Conservation (phyloP, 345 rosid species). For the Eucalyptus marginata region DNA sequence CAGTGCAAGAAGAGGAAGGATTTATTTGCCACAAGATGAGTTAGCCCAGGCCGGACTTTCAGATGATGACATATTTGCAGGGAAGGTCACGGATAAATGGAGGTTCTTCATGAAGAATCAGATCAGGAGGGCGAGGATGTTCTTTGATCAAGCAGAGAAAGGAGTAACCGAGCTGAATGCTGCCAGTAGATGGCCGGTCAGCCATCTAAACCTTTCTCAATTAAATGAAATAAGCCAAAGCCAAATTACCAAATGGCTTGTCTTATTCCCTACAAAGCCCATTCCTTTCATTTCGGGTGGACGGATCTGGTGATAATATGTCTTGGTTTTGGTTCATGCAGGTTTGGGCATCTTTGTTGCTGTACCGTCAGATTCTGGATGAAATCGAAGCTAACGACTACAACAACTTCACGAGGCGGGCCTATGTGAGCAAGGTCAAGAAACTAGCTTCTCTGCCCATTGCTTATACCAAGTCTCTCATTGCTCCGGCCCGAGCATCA, state of each 20-base stretch:
- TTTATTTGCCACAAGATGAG: slow-evolving; percentile 43
- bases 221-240: background rate
- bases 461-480: slow-evolving; percentile 49
- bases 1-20: slow-evolving; percentile 40
- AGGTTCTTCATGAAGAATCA: slow-evolving; percentile 74
- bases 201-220: background rate
- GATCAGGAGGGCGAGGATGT: slow-evolving; percentile 75
- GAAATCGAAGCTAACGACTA: slow-evolving; percentile 87
- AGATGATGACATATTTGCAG: slow-evolving; percentile 29
- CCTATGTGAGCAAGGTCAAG: slow-evolving; percentile 69
- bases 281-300: background rate
- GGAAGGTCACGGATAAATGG: slow-evolving; percentile 62
- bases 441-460: slow-evolving; percentile 54
- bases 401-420: slow-evolving; percentile 77
- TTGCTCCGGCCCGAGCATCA: slow-evolving; percentile 10
- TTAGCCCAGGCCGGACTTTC: slow-evolving; percentile 21
- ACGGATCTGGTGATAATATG: background rate
- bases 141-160: slow-evolving; percentile 77
- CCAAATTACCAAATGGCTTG: background rate
- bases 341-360: slow-evolving; percentile 66
- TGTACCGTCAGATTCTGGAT: slow-evolving; percentile 61
- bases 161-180: slow-evolving; percentile 59
- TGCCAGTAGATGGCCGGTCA: slow-evolving; percentile 84
- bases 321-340: slow-evolving; percentile 1
- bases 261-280: background rate